Evolutionary conservation across 805 yeast species (phyloP), one percentile per base, ranked within the genome.

Genomic region (Ogataea salicorniae): DNA sequence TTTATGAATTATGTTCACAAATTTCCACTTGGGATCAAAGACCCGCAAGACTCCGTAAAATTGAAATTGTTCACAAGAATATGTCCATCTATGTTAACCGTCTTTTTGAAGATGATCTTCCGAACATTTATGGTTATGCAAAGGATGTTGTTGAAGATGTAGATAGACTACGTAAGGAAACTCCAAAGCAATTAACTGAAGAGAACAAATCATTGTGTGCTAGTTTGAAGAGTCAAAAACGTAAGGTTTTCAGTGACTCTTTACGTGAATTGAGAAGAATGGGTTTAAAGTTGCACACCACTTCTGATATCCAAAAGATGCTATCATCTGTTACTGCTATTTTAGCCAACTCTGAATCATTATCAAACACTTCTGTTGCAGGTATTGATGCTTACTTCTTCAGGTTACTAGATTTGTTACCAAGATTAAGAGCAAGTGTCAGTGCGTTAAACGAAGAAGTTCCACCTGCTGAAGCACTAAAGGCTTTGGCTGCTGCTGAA

Each of bases 191-290:
- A 3, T 71, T 75, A 54, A 83, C 77, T 5, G 88, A 91, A 46
- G 95, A 86, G 36, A 82, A 80, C 53, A 89, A 90, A 67, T 85
- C 85, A 61, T 60, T 71, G 1, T 66, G 84, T 36, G 83, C 90
- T 2, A 75, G 88, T 6, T 71, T 94, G 65, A 87, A 84, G 59
- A 75, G 83, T n/a, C 92, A 88, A 58, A 94, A 94, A 67, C 74
- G 83, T 50, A 85, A 84, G 54, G 66, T 90, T 6, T 69, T 95
- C 46, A 85, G 94, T 66, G 88, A 83, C 48, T 77, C 90, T 0
- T 67, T 94, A 50, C 81, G 81, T 52, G 94, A 87, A 54, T 68
- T 92, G 46, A 78, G 81, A 60, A 70, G 81, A 48, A 79, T 87
- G 60, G 99, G 99, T 1, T 66, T 94, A 54, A 84, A 80, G 55